A percentile compares a stretch with the other conserved stretches of the same genome.
These are phyloP conservation scores for Smallanthus sonchifolius DNA, from an alignment of 129 eudicot species.

Conservation along the genomic window DNA sequence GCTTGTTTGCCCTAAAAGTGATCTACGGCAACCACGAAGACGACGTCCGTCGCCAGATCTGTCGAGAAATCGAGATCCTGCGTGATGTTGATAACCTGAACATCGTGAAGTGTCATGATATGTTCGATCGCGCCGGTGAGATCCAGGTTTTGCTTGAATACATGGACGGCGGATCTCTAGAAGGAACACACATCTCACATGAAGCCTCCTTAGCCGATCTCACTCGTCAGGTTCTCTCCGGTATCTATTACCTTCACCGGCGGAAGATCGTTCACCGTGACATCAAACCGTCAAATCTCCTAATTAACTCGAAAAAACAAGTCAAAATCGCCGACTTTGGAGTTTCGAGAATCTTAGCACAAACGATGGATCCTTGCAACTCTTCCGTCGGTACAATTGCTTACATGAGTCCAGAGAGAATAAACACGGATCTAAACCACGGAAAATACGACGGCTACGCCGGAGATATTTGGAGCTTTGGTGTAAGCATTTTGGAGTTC, in stretches of 20 bases:
- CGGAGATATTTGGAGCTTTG: slow-evolving; percentile 91
- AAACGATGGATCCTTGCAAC: slow-evolving; percentile 80
- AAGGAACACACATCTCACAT: slow-evolving; percentile 45
- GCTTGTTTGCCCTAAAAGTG: slow-evolving; percentile 65
- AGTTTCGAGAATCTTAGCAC: slow-evolving; percentile 52
- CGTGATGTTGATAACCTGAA: slow-evolving; percentile 71
- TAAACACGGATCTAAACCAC: slow-evolving; percentile 76
- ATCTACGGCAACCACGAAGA: slow-evolving; percentile 84
- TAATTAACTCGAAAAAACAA: slow-evolving; percentile 41
- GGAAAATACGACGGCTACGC: slow-evolving; percentile 78
- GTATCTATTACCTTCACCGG: slow-evolving; percentile 58
- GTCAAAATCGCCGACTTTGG: slow-evolving; percentile 90
- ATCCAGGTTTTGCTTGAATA: slow-evolving; percentile 71
- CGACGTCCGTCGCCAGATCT: slow-evolving; percentile 77
- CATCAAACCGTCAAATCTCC: slow-evolving; percentile 73
- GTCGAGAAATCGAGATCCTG: slow-evolving; percentile 83
- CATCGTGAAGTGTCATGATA: slow-evolving; percentile 68
- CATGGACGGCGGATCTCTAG: slow-evolving; percentile 79
- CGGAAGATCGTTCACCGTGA: slow-evolving; percentile 75
- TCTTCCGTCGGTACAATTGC: slow-evolving; percentile 88
- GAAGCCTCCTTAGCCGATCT: slow-evolving; percentile 59
- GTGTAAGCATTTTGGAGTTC: slow-evolving; percentile 78
- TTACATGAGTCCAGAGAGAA: slow-evolving; percentile 90
- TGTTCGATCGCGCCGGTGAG: slow-evolving; percentile 82
- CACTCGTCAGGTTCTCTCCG: slow-evolving; percentile 62